phyloP scores from a whole-genome alignment of 371 early-diverging fungal species.

The Mucor lusitanicus region DNA sequence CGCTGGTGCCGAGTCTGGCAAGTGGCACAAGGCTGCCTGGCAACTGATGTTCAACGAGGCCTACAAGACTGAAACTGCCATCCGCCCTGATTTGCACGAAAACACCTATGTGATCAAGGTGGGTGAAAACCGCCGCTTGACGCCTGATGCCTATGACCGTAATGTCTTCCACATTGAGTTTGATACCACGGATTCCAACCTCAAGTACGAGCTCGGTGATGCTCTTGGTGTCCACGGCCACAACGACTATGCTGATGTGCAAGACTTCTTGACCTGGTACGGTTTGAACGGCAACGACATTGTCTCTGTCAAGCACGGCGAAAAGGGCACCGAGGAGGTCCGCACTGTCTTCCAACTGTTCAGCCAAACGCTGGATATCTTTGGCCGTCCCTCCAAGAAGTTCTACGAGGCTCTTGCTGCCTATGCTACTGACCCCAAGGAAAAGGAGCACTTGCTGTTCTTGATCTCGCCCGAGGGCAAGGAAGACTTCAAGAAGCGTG shows the following conservation, averaged over 20 bases:
- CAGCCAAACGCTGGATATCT: constrained; percentile 83
- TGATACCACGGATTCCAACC: constrained; percentile 74
- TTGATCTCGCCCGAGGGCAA: constrained; percentile 77
- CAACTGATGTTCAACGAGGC: constrained; percentile 84
- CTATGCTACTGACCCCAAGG: constrained; percentile 70
- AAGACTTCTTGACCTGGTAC: constrained; percentile 72
- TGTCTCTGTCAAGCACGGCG: constrained; percentile 55
- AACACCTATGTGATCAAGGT: constrained; percentile 69
- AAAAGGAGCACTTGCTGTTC: constrained; percentile 73
- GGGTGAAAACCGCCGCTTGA: constrained; percentile 79
- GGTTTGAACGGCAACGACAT: constrained; percentile 69
- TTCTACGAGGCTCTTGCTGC: constrained; percentile 83
- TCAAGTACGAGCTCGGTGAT: constrained; percentile 91
- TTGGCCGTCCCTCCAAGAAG: constrained; percentile 92
- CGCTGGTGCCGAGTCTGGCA: constrained; percentile 44
- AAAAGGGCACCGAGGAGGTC: constrained; percentile 54
- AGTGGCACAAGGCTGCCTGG: constrained; percentile 68
- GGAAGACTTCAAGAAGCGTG: constrained; percentile 79
- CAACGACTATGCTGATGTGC: constrained; percentile 78
- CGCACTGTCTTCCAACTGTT: constrained; percentile 82
- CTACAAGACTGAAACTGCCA: constrained; percentile 50
- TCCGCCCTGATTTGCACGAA: constrained; percentile 71
- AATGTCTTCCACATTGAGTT: constrained; percentile 96
- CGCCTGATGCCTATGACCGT: constrained; percentile 86
- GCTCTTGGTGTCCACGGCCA: constrained; percentile 92